Evolutionary conservation across 805 yeast genomes (phyloP).

Genomic region (Candida yuanshanica): DNA sequence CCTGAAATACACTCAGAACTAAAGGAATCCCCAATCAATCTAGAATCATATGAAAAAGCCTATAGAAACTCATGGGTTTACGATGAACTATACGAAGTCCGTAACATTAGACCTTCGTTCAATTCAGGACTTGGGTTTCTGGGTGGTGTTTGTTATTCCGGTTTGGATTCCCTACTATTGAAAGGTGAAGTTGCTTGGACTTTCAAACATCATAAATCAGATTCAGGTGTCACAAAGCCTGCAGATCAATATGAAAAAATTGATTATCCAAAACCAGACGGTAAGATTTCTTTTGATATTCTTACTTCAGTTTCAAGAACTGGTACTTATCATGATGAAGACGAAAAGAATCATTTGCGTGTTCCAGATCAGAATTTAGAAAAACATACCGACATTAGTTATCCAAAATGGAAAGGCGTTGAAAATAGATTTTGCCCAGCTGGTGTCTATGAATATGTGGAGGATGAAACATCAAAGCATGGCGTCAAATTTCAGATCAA

Average conservation of each 20-base stretch:
- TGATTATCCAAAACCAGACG: constrained; percentile 94
- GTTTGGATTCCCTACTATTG: constrained; percentile 71
- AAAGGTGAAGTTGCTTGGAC: constrained; percentile 89
- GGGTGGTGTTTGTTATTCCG: constrained; percentile 84
- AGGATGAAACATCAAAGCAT: constrained; percentile 47
- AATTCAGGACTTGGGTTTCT: constrained; percentile 64
- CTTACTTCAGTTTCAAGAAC: constrained; percentile 94
- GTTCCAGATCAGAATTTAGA: constrained; percentile 56
- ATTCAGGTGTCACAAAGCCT: constrained; percentile 61
- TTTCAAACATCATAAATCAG: constrained; percentile 60
- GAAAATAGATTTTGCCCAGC: constrained; percentile 97
- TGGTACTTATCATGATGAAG: constrained; percentile 93
- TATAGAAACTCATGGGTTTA: constrained; percentile 79
- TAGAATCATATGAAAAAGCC: constrained; percentile 56
- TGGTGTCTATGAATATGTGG: constrained; percentile 89
- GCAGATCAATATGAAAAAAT: constrained; percentile 68
- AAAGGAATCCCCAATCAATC: constrained; percentile 39
- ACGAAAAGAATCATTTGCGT: constrained; percentile 84
- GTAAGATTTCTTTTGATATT: constrained; percentile 84
- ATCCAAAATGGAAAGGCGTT: constrained; percentile 76
- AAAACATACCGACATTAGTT: constrained; percentile 62
- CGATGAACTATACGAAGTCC: constrained; percentile 75
- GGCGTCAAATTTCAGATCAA: constrained; percentile 90
- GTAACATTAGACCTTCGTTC: constrained; percentile 93
- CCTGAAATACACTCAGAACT: constrained; percentile 35